Evolutionary conservation across 225 moss, liverwort and hornwort genomes (phyloP).

Genomic region (Sphagnum tenellum): DNA sequence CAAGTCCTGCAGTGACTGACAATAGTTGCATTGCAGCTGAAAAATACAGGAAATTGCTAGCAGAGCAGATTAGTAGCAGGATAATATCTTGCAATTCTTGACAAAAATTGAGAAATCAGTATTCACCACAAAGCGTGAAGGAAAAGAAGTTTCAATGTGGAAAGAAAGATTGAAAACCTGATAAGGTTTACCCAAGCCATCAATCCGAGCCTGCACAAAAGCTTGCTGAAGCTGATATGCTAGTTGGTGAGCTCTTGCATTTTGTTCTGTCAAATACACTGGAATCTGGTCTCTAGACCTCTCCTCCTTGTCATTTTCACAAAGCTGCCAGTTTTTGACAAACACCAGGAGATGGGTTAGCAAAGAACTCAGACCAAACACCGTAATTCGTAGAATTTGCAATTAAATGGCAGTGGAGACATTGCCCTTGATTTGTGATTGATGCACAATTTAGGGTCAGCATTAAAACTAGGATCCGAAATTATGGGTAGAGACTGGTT

Average conservation of each 20-base stretch:
- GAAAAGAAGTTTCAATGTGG: neutral
- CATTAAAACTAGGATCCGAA: too few species aligned
- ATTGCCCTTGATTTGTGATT: too few species aligned
- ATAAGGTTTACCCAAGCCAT: constrained; percentile 90
- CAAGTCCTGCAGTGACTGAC: neutral
- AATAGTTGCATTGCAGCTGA: neutral
- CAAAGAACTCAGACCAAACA: too few species aligned
- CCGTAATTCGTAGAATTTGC: too few species aligned
- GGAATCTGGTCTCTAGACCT: constrained; percentile 10
- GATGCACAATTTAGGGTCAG: too few species aligned
- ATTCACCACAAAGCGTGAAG: neutral
- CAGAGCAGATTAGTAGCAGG: too few species aligned
- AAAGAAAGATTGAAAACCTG: constrained; percentile 31
- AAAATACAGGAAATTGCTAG: neutral
- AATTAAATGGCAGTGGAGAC: too few species aligned
- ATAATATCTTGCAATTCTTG: too few species aligned
- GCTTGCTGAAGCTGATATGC: constrained; percentile 81
- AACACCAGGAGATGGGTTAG: too few species aligned
- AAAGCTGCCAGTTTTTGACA: neutral
- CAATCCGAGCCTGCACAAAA: constrained; percentile 82
- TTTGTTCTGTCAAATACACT: constrained; percentile 63
- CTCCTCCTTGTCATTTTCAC: neutral
- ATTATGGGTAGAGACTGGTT: too few species aligned
- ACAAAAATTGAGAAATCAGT: too few species aligned
- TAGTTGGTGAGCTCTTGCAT: constrained; percentile 54